Evolutionary conservation across 148 eudicot species (phyloP).

Genomic region (Beta vulgaris): DNA sequence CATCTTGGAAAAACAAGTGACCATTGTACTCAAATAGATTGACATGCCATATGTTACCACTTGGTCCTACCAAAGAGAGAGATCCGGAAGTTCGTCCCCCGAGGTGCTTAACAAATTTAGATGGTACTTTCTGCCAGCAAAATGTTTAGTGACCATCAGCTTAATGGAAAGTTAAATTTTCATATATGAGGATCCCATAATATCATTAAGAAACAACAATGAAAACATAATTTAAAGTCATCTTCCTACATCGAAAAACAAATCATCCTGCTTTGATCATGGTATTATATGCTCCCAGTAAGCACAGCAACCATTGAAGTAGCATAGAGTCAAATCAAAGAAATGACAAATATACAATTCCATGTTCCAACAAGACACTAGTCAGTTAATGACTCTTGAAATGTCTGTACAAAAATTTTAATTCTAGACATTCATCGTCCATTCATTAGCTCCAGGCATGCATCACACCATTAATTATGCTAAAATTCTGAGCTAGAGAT

Average conservation of each 20-base stretch:
- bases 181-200: neutral
- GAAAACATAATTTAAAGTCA: neutral
- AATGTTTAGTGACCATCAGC: neutral
- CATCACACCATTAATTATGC: too few species aligned
- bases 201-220: neutral
- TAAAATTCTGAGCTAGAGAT: neutral
- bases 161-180: neutral
- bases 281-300: neutral
- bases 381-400: neutral
- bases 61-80: slow-evolving; percentile 64
- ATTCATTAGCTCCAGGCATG: neutral
- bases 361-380: neutral
- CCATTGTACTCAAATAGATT: slow-evolving; percentile 43
- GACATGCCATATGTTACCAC: slow-evolving; percentile 74
- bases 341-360: neutral
- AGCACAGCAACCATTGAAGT: neutral
- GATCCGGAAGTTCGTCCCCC: slow-evolving; percentile 48
- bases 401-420: neutral
- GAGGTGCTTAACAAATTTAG: slow-evolving; percentile 55
- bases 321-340: neutral
- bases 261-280: neutral
- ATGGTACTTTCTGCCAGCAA: slow-evolving; percentile 64
- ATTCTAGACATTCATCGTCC: neutral
- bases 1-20: slow-evolving; percentile 56
- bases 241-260: neutral